Evolutionary conservation across 1,139 yeast species (phyloP), one percentile per base, ranked within the genome.

Genomic region (Taiozyma sp.): DNA sequence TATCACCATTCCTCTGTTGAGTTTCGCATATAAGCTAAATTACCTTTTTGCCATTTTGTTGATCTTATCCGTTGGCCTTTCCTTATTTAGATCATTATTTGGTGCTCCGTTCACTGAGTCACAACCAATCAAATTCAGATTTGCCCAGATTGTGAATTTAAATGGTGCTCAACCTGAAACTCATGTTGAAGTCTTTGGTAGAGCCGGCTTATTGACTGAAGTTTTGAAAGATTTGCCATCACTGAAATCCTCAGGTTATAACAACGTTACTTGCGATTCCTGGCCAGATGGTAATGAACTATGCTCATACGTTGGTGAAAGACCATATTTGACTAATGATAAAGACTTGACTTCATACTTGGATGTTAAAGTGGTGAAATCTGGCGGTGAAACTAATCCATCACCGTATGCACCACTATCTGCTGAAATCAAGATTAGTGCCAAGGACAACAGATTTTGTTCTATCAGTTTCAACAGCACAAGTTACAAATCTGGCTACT

Each of bases 11-110:
- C 84, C 93, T 10, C 65, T 84, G 24, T 62, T 87, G 47, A 93
- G 96, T 10, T 88, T 88, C 62, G 71, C 82, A 43, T 85, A 85
- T 68, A 85, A 86, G 60, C 63, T 87, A 47, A 86, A 86, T 64
- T 73, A 76, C 47, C 57, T 79, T 30, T 67, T 82, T 45, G 72
- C 80, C 6, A 58, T 77, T 9, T 60, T 72, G 0, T 61, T 81
- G 24, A 49, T 76, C 1, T 53, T 68, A 2, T 52, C 72, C 6
- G 62, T 75, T 8, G 48, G 72, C 30, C 54, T 67, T 34, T 76
- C 81, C 1, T 67, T 76, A 1, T 55, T 73, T 3, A 55, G 66
- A 5, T 66, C 81, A 3, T 58, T 74, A 11, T 56, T 69, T 16
- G 63, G 70, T 26, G 67, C 70, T 11, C 85, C 96, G 11, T 86